A percentile compares a stretch with the other conserved stretches of the same genome.
Conservation (phyloP, 345 rosid genomes). For the Citrus inodora region DNA sequence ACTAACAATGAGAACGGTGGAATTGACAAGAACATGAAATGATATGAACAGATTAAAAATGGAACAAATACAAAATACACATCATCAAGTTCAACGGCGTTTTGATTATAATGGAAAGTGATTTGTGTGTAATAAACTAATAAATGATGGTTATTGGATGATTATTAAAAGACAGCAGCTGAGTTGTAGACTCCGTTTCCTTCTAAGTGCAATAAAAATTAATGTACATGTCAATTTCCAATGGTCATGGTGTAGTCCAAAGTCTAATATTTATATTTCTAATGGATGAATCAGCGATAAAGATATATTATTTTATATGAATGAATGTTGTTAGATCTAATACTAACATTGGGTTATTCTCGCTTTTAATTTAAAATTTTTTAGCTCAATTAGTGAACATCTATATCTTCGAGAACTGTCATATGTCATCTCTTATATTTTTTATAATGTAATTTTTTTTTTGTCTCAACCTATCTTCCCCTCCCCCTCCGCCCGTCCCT, state of each 20-base stretch:
- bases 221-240: neutral
- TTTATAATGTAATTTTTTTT: too few relatives aligned
- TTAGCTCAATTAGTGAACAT: too few relatives aligned
- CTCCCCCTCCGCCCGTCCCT: too few relatives aligned
- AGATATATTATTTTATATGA: neutral
- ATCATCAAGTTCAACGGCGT: neutral
- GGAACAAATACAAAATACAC: slow-evolving; percentile 5
- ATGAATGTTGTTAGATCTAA: neutral
- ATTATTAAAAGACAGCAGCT: neutral
- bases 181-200: neutral
- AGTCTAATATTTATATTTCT: neutral
- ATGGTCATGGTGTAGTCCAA: neutral
- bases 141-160: neutral
- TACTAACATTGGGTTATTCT: too few relatives aligned
- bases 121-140: slow-evolving; percentile 4
- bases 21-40: slow-evolving; percentile 20
- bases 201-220: neutral
- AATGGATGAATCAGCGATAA: neutral
- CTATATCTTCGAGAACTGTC: too few relatives aligned
- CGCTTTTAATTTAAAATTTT: too few relatives aligned
- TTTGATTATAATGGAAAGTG: slow-evolving; percentile 5
- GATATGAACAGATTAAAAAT: slow-evolving; percentile 10
- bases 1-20: slow-evolving; percentile 15
- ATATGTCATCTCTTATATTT: too few relatives aligned
- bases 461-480: too few relatives aligned